Evolutionary conservation across 2,329 filamentous ascomycete species (phyloP).

Genomic region (Botrytis byssoidea): DNA sequence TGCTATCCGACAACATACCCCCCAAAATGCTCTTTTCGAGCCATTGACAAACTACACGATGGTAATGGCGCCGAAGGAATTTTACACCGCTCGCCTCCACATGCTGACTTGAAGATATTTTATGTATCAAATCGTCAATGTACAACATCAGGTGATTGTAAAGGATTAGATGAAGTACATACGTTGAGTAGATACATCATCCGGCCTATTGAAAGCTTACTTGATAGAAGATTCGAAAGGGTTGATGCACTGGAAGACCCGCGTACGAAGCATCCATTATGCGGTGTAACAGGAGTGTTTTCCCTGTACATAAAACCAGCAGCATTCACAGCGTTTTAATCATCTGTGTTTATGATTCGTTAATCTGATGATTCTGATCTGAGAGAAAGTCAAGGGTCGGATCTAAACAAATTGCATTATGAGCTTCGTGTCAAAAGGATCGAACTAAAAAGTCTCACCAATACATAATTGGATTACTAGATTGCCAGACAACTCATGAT

Average conservation of each 20-base stretch:
- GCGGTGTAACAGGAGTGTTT: constrained; percentile 17
- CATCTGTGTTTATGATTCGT: background rate
- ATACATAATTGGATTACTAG: background rate
- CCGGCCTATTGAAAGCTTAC: background rate
- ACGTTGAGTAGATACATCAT: background rate
- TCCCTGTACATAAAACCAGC: constrained; percentile 12
- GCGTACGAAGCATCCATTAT: background rate
- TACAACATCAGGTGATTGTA: constrained; percentile 12
- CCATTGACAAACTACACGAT: background rate
- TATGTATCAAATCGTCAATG: background rate
- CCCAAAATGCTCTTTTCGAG: background rate
- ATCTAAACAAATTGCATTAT: constrained; percentile 17
- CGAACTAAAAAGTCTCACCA: constrained; percentile 19
- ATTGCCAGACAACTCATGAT: constrained; percentile 10
- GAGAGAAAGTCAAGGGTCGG: background rate
- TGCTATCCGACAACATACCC: constrained; percentile 14
- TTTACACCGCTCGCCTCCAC: constrained; percentile 17
- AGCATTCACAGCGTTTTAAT: background rate
- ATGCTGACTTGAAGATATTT: background rate
- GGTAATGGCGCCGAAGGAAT: constrained; percentile 10
- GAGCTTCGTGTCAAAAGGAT: constrained; percentile 10
- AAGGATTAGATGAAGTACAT: background rate
- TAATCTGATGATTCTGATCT: constrained; percentile 17
- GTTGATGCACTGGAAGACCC: constrained; percentile 9
- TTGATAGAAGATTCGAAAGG: background rate